Evolutionary conservation across 352 stramenopile species (phyloP).

Genomic region (Globisporangium rhizosaccharum): DNA sequence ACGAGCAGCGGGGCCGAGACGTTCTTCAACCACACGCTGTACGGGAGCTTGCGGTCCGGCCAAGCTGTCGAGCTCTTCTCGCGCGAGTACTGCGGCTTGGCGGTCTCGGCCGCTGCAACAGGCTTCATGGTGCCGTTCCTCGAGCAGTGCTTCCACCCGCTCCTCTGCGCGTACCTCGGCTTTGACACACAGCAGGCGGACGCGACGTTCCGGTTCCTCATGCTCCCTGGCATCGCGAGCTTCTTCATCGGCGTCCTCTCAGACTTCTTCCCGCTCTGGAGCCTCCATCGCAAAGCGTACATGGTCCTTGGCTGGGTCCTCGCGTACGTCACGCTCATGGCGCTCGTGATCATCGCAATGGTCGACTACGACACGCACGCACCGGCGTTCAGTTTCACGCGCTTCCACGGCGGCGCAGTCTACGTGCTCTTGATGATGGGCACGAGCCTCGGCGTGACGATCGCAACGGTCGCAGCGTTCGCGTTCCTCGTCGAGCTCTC

Average conservation of each 20-base stretch:
- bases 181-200: slow-evolving; percentile 40
- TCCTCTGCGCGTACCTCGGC: slow-evolving; percentile 54
- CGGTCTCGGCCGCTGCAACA: slow-evolving; percentile 42
- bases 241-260: slow-evolving; percentile 77
- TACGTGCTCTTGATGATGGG: slow-evolving; percentile 73
- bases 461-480: slow-evolving; percentile 51
- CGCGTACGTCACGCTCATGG: slow-evolving; percentile 66
- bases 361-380: slow-evolving; percentile 39
- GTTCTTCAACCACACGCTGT: slow-evolving; percentile 74
- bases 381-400: slow-evolving; percentile 34
- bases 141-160: slow-evolving; percentile 49
- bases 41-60: slow-evolving; percentile 56
- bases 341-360: slow-evolving; percentile 52
- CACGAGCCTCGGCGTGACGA: slow-evolving; percentile 52
- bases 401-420: slow-evolving; percentile 51
- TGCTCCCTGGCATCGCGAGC: slow-evolving; percentile 49
- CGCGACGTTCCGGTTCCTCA: slow-evolving; percentile 46
- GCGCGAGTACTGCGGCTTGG: slow-evolving; percentile 51
- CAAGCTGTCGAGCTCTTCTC: slow-evolving; percentile 54
- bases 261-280: slow-evolving; percentile 75
- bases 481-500: slow-evolving; percentile 72
- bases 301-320: slow-evolving; percentile 70
- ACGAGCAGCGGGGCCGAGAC: slow-evolving; percentile 33
- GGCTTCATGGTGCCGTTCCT: slow-evolving; percentile 72
- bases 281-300: slow-evolving; percentile 73